Evolutionary conservation across 768 basidiomycete species (phyloP).

Genomic region (Boletus huronensis): DNA sequence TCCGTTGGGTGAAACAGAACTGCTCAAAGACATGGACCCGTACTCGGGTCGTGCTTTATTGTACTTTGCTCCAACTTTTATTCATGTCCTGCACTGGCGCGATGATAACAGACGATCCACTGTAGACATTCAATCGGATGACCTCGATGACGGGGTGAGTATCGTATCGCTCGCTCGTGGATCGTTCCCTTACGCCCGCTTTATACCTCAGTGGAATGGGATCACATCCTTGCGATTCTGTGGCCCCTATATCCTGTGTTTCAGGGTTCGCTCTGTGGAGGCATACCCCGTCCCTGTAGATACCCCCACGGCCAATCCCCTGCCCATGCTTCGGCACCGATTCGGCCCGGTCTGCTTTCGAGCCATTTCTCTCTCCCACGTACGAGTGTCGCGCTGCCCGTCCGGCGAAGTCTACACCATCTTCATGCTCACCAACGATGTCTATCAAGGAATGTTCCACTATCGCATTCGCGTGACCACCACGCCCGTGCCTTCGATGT

Average conservation of each 20-base stretch:
- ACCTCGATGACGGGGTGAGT: conserved; percentile 34
- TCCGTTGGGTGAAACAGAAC: conserved; percentile 11
- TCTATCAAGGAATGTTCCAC: conserved; percentile 49
- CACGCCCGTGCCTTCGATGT: conserved; percentile 30
- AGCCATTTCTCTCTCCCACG: conserved; percentile 37
- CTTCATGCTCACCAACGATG: conserved; percentile 42
- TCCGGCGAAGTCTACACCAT: conserved; percentile 38
- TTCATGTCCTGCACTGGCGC: conserved; percentile 42
- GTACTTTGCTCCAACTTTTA: conserved; percentile 22
- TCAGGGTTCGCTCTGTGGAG: conserved; percentile 51
- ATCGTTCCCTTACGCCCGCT: background rate
- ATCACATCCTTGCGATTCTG: conserved; percentile 44
- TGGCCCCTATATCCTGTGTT: conserved; percentile 48
- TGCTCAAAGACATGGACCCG: conserved; percentile 37
- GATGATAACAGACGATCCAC: conserved; percentile 19
- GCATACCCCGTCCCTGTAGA: conserved; percentile 26
- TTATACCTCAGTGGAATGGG: conserved; percentile 35
- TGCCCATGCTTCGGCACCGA: conserved; percentile 21
- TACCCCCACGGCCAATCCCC: conserved; percentile 1
- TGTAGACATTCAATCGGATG: conserved; percentile 23
- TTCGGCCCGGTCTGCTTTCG: conserved; percentile 39
- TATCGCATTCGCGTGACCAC: conserved; percentile 37
- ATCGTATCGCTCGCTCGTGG: background rate
- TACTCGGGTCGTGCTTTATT: conserved; percentile 31
- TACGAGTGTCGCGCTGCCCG: conserved; percentile 26